Evolutionary conservation across 108 stramenopile species (phyloP).

Genomic region (Aurantiochytrium sp.): DNA sequence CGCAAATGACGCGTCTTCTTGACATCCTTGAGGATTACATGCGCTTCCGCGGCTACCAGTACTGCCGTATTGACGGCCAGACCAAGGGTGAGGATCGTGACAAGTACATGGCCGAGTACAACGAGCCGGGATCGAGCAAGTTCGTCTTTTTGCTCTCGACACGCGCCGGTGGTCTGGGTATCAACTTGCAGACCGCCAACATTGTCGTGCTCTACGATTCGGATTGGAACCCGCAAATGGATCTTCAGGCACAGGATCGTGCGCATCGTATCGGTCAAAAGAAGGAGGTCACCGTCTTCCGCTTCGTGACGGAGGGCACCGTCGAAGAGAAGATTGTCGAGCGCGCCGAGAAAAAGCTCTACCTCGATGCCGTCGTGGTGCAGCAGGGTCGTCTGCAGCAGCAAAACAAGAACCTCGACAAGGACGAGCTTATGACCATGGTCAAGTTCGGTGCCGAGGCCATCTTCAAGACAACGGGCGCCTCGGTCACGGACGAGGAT

Average conservation of each 20-base stretch:
- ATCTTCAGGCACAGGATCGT: slow-evolving; percentile 94
- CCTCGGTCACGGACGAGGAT: slow-evolving; percentile 84
- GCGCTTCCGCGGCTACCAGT: slow-evolving; percentile 67
- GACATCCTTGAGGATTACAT: slow-evolving; percentile 57
- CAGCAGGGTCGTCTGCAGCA: slow-evolving; percentile 88
- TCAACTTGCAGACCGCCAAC: slow-evolving; percentile 95
- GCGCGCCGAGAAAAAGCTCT: slow-evolving; percentile 93
- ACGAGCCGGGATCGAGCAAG: slow-evolving; percentile 74
- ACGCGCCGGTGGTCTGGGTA: slow-evolving; percentile 89
- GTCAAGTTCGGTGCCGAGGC: slow-evolving; percentile 95
- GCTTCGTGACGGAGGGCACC: slow-evolving; percentile 90
- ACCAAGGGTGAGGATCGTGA: slow-evolving; percentile 86
- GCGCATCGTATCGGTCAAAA: slow-evolving; percentile 93
- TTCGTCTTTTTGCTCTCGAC: slow-evolving; percentile 94
- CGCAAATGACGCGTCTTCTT: slow-evolving; percentile 51
- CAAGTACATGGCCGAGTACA: slow-evolving; percentile 88
- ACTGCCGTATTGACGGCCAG: slow-evolving; percentile 94
- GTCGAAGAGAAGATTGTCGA: slow-evolving; percentile 98
- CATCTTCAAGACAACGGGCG: slow-evolving; percentile 73
- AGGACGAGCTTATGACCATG: slow-evolving; percentile 95
- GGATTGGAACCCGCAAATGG: slow-evolving; percentile 89
- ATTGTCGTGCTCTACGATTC: slow-evolving; percentile 94
- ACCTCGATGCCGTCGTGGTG: slow-evolving; percentile 96
- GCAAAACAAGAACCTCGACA: slow-evolving; percentile 70
- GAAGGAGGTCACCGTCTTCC: slow-evolving; percentile 94